Evolutionary conservation across 176 grass and related monocot species (phyloP), one percentile per base, ranked within the genome.

Genomic region (Eragrostis nindensis): DNA sequence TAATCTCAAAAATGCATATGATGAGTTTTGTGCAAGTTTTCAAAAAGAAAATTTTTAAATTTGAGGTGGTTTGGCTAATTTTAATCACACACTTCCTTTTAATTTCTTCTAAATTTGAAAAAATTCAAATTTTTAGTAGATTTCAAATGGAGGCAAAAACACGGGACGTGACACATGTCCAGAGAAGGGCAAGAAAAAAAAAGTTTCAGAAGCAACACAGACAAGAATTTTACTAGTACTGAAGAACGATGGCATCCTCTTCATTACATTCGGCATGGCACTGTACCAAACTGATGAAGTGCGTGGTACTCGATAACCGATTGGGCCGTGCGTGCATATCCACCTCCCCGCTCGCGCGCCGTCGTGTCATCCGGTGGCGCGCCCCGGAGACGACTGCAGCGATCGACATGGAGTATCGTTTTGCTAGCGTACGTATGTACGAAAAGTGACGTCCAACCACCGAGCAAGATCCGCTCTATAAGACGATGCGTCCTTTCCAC

Each of bases 391-490:
- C 32, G 32, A 36, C 40, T 61, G 57, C 32, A 29, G 27, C 27
- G 60, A 42, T 21, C 14, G n/a, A 68, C 36, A 43, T 67, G 68
- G 67, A 12, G 73, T 8, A n/a, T 66, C 39, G 68, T 86, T 80
- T 62, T 76, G 38, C 63, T 48, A 89, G 64, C 76, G 77, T 70
- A 73, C 77, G 77, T 77, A 53, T 18, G 75, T 71, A 72, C 56
- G 82, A 89, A 65, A 84, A 82, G 77, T 85, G 82, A 77, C 82
- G 6, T 74, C 12, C 17, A 77, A 76, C 87, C 6, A 85, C 66
- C 82, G 52, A 77, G 65, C 72, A 64, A 49, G 77, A 66, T 77
- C 82, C 77, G 57, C 38, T 77, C 64, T 89, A 89, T 89, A 89
- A 75, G 69, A 42, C 76, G 87, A 17, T 12, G 82, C 65, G 78